Conservation (phyloP, 139 green algal genomes). For the Asterochloris erici region DNA sequence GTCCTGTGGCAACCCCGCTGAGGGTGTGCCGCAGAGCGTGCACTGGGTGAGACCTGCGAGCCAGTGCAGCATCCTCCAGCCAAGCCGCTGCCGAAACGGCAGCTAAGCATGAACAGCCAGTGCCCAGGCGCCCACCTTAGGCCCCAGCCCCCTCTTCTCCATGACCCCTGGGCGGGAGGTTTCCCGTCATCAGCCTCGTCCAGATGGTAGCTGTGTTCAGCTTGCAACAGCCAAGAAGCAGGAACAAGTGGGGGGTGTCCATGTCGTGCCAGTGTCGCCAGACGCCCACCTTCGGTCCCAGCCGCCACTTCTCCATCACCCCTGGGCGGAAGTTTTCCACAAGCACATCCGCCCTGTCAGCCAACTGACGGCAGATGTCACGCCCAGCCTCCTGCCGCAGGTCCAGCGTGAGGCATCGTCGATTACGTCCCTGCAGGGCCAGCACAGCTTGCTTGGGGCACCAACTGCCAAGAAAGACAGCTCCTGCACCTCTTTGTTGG, state of each 20-base stretch:
- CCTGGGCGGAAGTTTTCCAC: conserved; percentile 81
- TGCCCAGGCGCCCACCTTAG: conserved; percentile 15
- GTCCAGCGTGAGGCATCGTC: conserved; percentile 68
- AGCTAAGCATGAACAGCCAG: no score
- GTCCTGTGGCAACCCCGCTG: no score
- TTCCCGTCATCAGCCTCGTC: no score
- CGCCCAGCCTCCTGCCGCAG: conserved; percentile 54
- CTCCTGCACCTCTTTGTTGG: neutral
- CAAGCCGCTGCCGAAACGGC: no score
- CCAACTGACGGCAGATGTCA: conserved; percentile 46
- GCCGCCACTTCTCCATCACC: conserved; percentile 72
- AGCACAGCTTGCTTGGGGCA: neutral
- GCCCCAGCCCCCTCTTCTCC: conserved; percentile 70
- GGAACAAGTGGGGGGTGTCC: no score
- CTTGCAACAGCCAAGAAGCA: no score
- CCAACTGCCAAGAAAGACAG: no score
- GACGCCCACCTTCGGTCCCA: conserved; percentile 43
- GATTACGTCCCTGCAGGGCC: conserved; percentile 54
- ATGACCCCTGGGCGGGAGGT: conserved; percentile 80
- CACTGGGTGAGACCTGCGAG: no score
- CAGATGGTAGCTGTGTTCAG: no score
- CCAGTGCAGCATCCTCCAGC: no score
- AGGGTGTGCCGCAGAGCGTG: no score
- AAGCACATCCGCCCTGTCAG: conserved; percentile 51
- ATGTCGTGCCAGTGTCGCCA: no score